These are phyloP conservation scores for Discostella stelligeroides DNA, from an alignment of 108 stramenopile genomes.

Conservation along the genomic window DNA sequence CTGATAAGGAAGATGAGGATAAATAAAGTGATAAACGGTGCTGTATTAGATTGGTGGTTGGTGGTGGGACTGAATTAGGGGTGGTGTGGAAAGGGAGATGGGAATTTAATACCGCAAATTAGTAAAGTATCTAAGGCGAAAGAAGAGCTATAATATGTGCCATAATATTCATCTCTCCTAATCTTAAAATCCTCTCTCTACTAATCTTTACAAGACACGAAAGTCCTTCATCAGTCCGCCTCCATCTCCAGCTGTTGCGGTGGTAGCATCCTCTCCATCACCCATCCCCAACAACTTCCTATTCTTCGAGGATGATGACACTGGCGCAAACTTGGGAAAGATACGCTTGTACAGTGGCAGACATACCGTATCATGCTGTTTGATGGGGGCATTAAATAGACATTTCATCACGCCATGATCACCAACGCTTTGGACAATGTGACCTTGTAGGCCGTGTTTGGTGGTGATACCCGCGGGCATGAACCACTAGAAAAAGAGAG, in stretches of 20 bases:
- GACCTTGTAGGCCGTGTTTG: constrained; percentile 96
- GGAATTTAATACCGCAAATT: too few relatives aligned
- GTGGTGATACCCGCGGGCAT: constrained; percentile 95
- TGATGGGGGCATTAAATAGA: constrained; percentile 94
- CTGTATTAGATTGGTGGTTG: too few relatives aligned
- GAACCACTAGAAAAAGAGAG: constrained; percentile 79
- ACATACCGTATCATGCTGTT: constrained; percentile 98
- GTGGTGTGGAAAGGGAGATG: too few relatives aligned
- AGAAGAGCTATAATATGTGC: background rate
- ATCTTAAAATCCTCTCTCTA: background rate
- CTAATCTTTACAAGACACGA: constrained; percentile 28
- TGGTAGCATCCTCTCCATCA: constrained; percentile 2
- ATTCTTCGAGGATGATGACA: too few relatives aligned
- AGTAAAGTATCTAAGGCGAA: too few relatives aligned
- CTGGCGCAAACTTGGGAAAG: constrained; percentile 91
- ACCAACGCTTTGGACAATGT: constrained; percentile 95
- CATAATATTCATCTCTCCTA: background rate
- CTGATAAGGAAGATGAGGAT: constrained; percentile 46
- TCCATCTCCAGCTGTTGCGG: background rate
- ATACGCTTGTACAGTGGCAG: constrained; percentile 97
- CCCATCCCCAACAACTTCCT: constrained; percentile 10
- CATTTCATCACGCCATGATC: constrained; percentile 99
- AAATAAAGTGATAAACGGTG: background rate
- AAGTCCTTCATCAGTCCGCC: constrained; percentile 18
- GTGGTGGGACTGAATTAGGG: too few relatives aligned